phyloP scores from a whole-genome alignment of 1,284 basidiomycete genomes.

The Cerioporus squamosus region DNA sequence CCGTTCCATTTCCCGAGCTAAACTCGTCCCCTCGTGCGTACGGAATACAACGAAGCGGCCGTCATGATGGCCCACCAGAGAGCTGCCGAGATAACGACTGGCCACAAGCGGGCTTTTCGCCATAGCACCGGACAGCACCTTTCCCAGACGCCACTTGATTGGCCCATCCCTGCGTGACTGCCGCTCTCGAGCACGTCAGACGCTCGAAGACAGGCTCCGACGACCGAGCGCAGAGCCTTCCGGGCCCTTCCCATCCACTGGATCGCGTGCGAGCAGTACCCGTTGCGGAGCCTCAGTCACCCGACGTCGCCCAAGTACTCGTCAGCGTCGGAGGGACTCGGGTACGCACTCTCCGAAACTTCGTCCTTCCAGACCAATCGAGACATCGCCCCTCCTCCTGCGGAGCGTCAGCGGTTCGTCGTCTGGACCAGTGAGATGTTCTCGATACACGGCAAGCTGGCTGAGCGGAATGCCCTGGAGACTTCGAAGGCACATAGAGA shows the following conservation, averaged over 20 bases:
- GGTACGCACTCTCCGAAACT: constrained; percentile 7
- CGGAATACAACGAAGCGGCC: constrained; percentile 20
- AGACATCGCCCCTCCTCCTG: background rate
- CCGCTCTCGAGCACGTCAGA: background rate
- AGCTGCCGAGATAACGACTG: constrained; percentile 25
- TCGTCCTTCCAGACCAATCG: constrained; percentile 16
- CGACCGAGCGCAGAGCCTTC: background rate
- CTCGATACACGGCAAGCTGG: too few relatives aligned
- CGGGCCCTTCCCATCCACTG: background rate
- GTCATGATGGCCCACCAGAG: constrained; percentile 10
- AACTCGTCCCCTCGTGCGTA: constrained; percentile 11
- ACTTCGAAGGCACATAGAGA: too few relatives aligned
- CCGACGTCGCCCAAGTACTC: background rate
- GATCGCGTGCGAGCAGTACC: background rate
- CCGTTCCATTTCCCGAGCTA: constrained; percentile 22
- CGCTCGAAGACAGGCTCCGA: background rate
- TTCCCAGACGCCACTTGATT: constrained; percentile 21
- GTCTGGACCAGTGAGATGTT: too few relatives aligned
- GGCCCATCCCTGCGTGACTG: constrained; percentile 4
- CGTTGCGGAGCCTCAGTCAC: too few relatives aligned
- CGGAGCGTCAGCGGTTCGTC: too few relatives aligned
- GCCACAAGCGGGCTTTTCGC: constrained; percentile 23
- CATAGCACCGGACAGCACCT: constrained; percentile 17
- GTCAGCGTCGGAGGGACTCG: constrained; percentile 20
- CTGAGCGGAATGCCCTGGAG: too few relatives aligned